phyloP scores from a whole-genome alignment of 352 stramenopile species.

The Peronospora belbahrii region DNA sequence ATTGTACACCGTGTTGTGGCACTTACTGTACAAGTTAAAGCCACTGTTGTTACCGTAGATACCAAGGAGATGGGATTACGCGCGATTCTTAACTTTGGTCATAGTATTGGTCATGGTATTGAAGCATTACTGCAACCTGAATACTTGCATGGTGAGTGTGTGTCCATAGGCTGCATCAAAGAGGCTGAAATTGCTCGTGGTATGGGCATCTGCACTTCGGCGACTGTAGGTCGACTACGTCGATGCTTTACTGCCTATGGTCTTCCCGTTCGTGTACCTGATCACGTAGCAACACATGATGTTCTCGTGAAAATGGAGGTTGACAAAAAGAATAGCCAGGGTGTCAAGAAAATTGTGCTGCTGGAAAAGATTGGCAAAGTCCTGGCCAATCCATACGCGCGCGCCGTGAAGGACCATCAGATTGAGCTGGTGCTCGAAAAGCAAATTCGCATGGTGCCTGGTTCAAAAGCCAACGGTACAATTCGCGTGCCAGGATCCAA shows the following conservation, averaged over 20 bases:
- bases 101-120: constrained; percentile 98
- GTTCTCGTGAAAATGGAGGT: constrained; percentile 82
- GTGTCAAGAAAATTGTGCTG: constrained; percentile 78
- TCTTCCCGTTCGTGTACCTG: constrained; percentile 56
- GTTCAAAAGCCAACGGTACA: constrained; percentile 33
- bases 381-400: constrained; percentile 56
- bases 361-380: constrained; percentile 68
- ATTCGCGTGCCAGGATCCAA: constrained; percentile 93
- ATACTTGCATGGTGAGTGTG: constrained; percentile 95
- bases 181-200: constrained; percentile 89
- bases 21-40: constrained; percentile 89
- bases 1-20: constrained; percentile 61
- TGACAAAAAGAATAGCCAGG: constrained; percentile 82
- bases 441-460: constrained; percentile 54
- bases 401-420: constrained; percentile 59
- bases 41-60: constrained; percentile 92
- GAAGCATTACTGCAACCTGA: constrained; percentile 94
- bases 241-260: constrained; percentile 64
- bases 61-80: constrained; percentile 93
- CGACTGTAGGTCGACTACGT: constrained; percentile 59
- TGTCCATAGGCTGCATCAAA: constrained; percentile 95
- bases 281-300: constrained; percentile 44
- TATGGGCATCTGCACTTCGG: constrained; percentile 64
- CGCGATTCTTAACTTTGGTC: constrained; percentile 97
- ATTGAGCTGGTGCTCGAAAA: constrained; percentile 76